A percentile compares a stretch with the other conserved stretches of the same genome.
Evolutionary conservation across 805 yeast genomes (phyloP).

Genomic region (Candida qinlingensis): DNA sequence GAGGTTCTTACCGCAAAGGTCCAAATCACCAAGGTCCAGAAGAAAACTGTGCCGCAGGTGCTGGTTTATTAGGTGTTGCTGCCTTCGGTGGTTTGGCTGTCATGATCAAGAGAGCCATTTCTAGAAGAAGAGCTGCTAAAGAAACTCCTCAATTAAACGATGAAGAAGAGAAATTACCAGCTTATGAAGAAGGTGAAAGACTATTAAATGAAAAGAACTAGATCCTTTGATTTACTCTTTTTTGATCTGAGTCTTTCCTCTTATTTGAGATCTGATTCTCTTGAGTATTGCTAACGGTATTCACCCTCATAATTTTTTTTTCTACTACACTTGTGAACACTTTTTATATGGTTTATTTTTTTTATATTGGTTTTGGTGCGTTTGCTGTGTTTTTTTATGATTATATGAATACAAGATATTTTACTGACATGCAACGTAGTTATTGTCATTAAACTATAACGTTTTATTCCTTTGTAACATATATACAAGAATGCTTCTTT

Average conservation of each 20-base stretch:
- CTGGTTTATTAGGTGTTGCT: background rate
- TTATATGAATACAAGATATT: too few species aligned
- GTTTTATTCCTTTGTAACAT: background rate
- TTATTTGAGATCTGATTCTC: background rate
- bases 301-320: too few species aligned
- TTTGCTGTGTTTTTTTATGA: too few species aligned
- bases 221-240: too few species aligned
- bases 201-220: conserved; percentile 5
- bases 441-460: too few species aligned
- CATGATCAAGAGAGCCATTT: background rate
- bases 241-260: background rate
- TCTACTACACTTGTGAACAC: too few species aligned
- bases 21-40: background rate
- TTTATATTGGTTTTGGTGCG: too few species aligned
- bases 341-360: too few species aligned
- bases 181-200: conserved; percentile 3
- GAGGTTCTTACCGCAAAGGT: background rate
- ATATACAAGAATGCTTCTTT: conserved; percentile 9
- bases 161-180: conserved; percentile 3
- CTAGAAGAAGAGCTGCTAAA: conserved; percentile 4
- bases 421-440: too few species aligned
- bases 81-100: background rate
- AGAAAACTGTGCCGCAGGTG: conserved; percentile 3
- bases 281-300: background rate
- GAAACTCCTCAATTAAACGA: background rate